Evolutionary conservation across 345 rosid genomes (phyloP), one percentile per base, ranked within the genome.

Genomic region (Ceriops zippeliana): DNA sequence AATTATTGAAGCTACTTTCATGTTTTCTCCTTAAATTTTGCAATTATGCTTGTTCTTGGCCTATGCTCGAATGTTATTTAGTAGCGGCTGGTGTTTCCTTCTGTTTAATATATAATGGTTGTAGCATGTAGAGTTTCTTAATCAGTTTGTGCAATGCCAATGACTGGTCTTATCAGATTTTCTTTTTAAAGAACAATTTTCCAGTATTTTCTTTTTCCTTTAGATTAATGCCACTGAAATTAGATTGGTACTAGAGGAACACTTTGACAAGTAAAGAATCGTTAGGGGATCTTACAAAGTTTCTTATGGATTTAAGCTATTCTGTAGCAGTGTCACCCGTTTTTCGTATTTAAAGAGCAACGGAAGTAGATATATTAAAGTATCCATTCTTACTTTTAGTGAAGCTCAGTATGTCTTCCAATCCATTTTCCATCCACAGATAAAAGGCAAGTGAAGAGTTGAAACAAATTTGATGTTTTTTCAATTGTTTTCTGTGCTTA

Each of bases 361-460:
- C 89, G 86, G 96, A 91, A 61, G 88, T 93, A 47, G 89, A 88
- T 80, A 77, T 93, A 78, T 93, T 46, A 86, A 81, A 79, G 97
- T 88, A 84, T 90, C 96, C 31, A 86, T 91, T 74, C 67, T 93
- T 74, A 72, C 91, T 71, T 87, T 89, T 71, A 96, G 91, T 72
- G 98, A 93, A 91, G 98, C 96, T 63, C 98, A 93, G 97, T 89
- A 89, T 73, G 92, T 70, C 38, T 53, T 72, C 56, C 59, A 60
- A 60, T 28, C 31, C 63, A 68, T n/a, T 32, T 10, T 68, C 68
- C 59, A 34, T 26, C 46, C 21, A 32, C 47, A 47, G 27, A 65
- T 34, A 6, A 58, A 62, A 58, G 51, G 54, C 30, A 78, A 58
- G 3, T 34, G 37, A 22, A 20, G 31, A 22, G 15, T 27, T 16